These are phyloP conservation scores for Mentha longifolia DNA, from an alignment of 257 asterid genomes.

Conservation along the genomic window DNA sequence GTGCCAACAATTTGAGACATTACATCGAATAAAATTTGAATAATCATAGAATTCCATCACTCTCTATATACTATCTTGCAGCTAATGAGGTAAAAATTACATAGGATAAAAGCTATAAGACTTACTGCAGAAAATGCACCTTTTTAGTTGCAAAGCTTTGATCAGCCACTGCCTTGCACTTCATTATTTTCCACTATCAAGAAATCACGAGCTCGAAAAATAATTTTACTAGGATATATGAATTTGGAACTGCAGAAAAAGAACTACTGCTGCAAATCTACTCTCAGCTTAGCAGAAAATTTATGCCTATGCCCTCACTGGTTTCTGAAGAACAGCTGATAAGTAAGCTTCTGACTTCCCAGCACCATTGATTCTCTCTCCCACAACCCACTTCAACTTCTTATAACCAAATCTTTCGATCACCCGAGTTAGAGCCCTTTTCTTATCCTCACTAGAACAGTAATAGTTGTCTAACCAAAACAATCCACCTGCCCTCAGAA, in stretches of 20 bases:
- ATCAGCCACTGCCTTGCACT: constrained; percentile 35
- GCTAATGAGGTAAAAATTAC: constrained; percentile 31
- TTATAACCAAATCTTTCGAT: constrained; percentile 80
- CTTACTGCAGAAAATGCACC: constrained; percentile 29
- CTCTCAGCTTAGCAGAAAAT: constrained; percentile 6
- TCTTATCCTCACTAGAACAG: constrained; percentile 71
- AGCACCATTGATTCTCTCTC: constrained; percentile 67
- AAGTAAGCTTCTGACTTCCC: constrained; percentile 74
- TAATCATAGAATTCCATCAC: constrained; percentile 29
- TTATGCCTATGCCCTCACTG: constrained; percentile 52
- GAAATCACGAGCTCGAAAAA: constrained; percentile 33
- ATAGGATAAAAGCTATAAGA: constrained; percentile 27
- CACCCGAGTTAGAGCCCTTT: constrained; percentile 60
- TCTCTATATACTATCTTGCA: constrained; percentile 30
- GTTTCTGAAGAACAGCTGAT: constrained; percentile 82
- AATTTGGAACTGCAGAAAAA: background rate
- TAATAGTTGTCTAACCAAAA: constrained; percentile 77
- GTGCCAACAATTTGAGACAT: constrained; percentile 23
- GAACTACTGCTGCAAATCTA: constrained; percentile 29
- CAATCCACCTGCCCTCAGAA: constrained; percentile 78
- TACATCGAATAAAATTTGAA: constrained; percentile 28
- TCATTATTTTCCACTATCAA: constrained; percentile 44
- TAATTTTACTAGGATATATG: constrained; percentile 34
- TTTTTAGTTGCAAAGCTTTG: constrained; percentile 31
- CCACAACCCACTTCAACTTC: constrained; percentile 89